Base-by-base conservation (phyloP, 139 green algal genomes). In the Tetraselmis striata region DNA sequence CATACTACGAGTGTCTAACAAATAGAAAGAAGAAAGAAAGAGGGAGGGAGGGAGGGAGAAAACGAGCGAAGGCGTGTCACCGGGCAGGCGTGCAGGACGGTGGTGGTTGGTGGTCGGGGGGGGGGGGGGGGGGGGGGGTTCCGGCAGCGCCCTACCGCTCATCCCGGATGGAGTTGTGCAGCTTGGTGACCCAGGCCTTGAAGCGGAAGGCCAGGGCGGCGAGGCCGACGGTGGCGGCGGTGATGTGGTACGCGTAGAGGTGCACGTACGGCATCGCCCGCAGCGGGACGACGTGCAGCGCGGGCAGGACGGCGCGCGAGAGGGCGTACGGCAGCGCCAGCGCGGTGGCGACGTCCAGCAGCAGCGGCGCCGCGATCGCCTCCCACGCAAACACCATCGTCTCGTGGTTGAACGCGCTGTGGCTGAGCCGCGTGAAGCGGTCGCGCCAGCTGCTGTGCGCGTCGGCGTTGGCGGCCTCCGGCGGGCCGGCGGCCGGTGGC, bases 131-230 rank as follows among this genome's bases (percentile, higher is more conserved):
- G 45, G 45, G 11, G 5, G 45, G 45, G 45, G 45, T 67, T 18
- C 45, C 45, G n/a, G n/a, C n/a, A n/a, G n/a, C n/a, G n/a, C n/a
- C n/a, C 45, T 86, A 86, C 25, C 79, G 75, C 31, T 86, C 83
- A 80, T 86, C 83, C 30, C 83, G 76, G 78, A 86, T 86, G 28
- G 83, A 80, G 28, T 86, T 86, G 31, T 86, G 83, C 45, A 86
- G 45, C 18, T 26, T n/a, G 1, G 5, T 32, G 1, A 80, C 22
- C 31, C 28, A 67, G 31, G 30, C 32, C 31, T 31, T 45, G 11
- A 74, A 32, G 31, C 29, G 32, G 23, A 25, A 29, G 26, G 59
- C 32, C 28, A 45, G 32, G 32, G 5, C 2, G 2, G 26, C 11
- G 26, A 28, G 23, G 25, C 74, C 74, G 26, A 29, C 25, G 74